phyloP scores from a whole-genome alignment of 192 early-diverging fungal genomes.

The Podila minutissima region DNA sequence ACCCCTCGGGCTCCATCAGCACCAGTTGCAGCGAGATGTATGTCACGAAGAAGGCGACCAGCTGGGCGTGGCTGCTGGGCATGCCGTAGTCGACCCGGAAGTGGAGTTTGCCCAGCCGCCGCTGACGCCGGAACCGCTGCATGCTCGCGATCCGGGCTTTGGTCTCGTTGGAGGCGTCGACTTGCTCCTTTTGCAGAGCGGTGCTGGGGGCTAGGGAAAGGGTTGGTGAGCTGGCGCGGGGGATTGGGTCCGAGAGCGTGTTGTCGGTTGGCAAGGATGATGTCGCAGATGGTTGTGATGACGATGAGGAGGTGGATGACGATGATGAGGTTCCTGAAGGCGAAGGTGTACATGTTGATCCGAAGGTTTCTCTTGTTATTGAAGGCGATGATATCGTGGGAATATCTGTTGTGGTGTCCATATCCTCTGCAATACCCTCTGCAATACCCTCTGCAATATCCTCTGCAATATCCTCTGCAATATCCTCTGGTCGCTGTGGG shows the following conservation, averaged over 20 bases:
- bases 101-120: conserved; percentile 27
- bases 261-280: background rate
- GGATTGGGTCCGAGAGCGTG: conserved; percentile 7
- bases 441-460: background rate
- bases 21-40: conserved; percentile 57
- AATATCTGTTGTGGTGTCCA: background rate
- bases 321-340: background rate
- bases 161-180: conserved; percentile 24
- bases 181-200: conserved; percentile 33
- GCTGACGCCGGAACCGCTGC: conserved; percentile 33
- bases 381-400: background rate
- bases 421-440: background rate
- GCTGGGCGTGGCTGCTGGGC: conserved; percentile 77
- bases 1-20: conserved; percentile 49
- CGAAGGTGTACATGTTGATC: background rate
- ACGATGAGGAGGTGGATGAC: background rate
- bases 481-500: conserved; percentile 19
- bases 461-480: no score
- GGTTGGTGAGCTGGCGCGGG: conserved; percentile 14
- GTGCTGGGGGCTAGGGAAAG: conserved; percentile 36
- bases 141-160: conserved; percentile 9
- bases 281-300: background rate
- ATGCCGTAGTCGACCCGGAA: conserved; percentile 71
- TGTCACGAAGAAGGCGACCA: conserved; percentile 71
- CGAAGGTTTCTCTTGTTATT: background rate